Base-by-base conservation (phyloP, 2,329 filamentous ascomycete species). In the Claviceps sp. region DNA sequence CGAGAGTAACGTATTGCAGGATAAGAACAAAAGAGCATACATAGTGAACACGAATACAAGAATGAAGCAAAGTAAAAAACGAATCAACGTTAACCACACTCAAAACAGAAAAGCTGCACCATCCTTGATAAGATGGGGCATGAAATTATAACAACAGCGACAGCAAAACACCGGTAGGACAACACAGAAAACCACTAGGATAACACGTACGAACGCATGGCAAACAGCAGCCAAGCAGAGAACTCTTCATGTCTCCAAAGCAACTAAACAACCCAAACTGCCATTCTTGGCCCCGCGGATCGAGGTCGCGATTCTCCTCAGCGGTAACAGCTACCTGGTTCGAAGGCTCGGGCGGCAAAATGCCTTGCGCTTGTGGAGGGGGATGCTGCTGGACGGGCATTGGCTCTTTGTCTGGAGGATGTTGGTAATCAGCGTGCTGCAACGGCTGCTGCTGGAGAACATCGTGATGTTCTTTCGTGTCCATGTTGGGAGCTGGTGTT, bases 161-260 rank as follows among this genome's bases (percentile, higher is more conserved):
- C 10, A 13, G 4, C 41, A 42, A 22, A 43, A 43, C 4, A 24
- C 8, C 19, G 19, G 2, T 2, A 22, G 22, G 4, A 22, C 10
- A 42, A 42, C 2, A 42, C 16, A 19, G 40, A 43, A 24, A 16
- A 44, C 10, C 10, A 34, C 10, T 34, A 10, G 30, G 30, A 34
- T 1, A 16, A 30, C 22, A 70, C 71, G 47, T 63, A 74, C 72
- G 61, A 24, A 74, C 56, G 54, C 72, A 75, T 11, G 73, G 73
- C 50, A 70, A 57, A 48, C 63, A 73, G 38, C 63, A 65, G 46
- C 63, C 65, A 34, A 73, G 59, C 46, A 69, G 56, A 55, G 70
- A 73, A 48, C 60, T 64, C 26, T 60, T 63, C 57, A 65, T 65
- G 17, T 54, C 52, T 47, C 70, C 71, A 17, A 61, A 62, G 64